A percentile compares a stretch with the other conserved stretches of the same genome.
Evolutionary conservation across 2,329 filamentous ascomycete genomes (phyloP).

Genomic region (Ophiostoma piceae): DNA sequence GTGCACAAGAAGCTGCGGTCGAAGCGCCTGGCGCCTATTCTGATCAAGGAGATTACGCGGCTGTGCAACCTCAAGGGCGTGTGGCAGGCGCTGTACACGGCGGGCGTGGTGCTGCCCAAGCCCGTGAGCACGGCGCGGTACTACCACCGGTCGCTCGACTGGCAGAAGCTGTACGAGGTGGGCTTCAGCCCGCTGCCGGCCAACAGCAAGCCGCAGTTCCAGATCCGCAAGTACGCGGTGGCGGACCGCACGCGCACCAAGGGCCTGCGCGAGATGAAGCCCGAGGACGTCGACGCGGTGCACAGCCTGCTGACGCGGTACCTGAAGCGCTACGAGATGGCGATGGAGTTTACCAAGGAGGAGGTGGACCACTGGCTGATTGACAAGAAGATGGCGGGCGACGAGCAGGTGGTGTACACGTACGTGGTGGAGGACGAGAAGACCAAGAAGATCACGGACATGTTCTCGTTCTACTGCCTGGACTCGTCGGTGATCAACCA

Average conservation of each 20-base stretch:
- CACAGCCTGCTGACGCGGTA: constrained; percentile 71
- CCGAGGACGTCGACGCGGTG: constrained; percentile 71
- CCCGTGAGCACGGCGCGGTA: constrained; percentile 92
- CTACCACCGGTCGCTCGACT: constrained; percentile 89
- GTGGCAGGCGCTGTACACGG: constrained; percentile 95
- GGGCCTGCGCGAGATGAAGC: constrained; percentile 74
- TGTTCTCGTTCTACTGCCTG: constrained; percentile 93
- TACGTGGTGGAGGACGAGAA: constrained; percentile 78
- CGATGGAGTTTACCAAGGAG: constrained; percentile 70
- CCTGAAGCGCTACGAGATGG: constrained; percentile 73
- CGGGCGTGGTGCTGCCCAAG: constrained; percentile 81
- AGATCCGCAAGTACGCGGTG: constrained; percentile 80
- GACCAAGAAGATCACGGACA: constrained; percentile 78
- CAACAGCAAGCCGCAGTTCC: constrained; percentile 76
- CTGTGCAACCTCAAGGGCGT: constrained; percentile 80
- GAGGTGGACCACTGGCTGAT: constrained; percentile 88
- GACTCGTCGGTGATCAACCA: constrained; percentile 88
- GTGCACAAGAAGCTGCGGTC: constrained; percentile 96
- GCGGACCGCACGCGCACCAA: constrained; percentile 66
- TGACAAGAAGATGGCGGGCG: constrained; percentile 56
- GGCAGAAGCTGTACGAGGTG: constrained; percentile 91
- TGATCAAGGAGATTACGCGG: constrained; percentile 97
- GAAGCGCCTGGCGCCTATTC: constrained; percentile 84
- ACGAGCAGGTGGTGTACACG: constrained; percentile 84
- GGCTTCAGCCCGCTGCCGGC: constrained; percentile 86